Base-by-base conservation (phyloP, 768 basidiomycete species). In the Cystofilobasidium capitatum region DNA sequence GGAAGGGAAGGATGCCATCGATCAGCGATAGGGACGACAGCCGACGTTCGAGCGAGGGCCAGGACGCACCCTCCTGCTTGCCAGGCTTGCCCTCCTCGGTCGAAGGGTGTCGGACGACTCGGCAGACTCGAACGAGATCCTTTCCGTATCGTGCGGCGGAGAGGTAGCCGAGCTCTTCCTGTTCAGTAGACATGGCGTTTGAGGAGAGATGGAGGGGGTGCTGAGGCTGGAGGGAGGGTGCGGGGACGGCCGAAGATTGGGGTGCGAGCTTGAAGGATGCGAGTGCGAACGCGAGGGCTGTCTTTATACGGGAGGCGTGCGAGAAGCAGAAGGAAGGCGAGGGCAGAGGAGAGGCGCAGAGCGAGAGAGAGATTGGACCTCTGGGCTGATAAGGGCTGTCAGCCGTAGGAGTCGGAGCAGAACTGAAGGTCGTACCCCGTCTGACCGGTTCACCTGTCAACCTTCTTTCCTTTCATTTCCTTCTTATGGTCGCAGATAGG, bases 81-180 rank as follows among this genome's bases (percentile, higher is more conserved):
- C 78, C 73, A 65, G 60, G 65, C 71, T 33, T 65, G 26, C 54
- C 66, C 49, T 66, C 61, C 36, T 59, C 55, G 29, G 62, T 55
- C 16, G 70, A 42, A 71, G 49, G 75, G 58, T 74, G 83, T 81
- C 91, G 82, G 26, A 93, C 89, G 64, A 94, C 82, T 36, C 93
- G 84, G 71, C 90, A 83, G 49, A 98, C 87, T 29, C 91, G 83
- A 20, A 98, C 83, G 71, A 87, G 85, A 77, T 90, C 87, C 51
- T 69, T 69, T 16, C 68, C 68, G 63, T 69, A 69, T 33, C 63
- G 57, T 31, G 55, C 22, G 4, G 63, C 64, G 24, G 68, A 40
- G 24, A 69, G 68, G 57, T 33, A 59, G 22, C 68, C 68, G 26
- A 55, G 62, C 9, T 63, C 68, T 8, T 65, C 64, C 22, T 61